phyloP scores from a whole-genome alignment of 257 asterid species.

The Penstemon davidsonii region DNA sequence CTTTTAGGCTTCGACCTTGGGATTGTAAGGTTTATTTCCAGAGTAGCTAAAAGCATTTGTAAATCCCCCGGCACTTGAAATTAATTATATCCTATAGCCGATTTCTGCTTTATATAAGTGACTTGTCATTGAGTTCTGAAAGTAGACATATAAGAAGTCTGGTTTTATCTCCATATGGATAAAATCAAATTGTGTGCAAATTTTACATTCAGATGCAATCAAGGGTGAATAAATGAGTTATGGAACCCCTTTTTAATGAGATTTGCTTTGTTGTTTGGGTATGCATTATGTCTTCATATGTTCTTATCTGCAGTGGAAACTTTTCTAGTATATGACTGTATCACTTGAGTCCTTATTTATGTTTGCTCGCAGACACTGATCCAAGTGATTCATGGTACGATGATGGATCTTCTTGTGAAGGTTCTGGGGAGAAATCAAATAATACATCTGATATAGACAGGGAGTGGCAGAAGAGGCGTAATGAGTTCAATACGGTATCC shows the following conservation, averaged over 20 bases:
- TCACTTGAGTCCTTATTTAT: conserved; percentile 12
- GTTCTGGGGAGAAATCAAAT: conserved; percentile 34
- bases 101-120: no score
- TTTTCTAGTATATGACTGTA: neutral
- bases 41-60: neutral
- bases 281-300: conserved; percentile 7
- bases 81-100: no score
- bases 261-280: conserved; percentile 13
- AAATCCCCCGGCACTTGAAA: no score
- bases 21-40: no score
- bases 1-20: no score
- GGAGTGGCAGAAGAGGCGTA: conserved; percentile 73
- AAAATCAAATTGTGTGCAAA: no score
- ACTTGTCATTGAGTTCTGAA: neutral
- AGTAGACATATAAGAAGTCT: neutral
- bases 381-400: conserved; percentile 60
- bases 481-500: conserved; percentile 79
- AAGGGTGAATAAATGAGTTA: neutral
- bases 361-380: conserved; percentile 44
- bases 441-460: conserved; percentile 58
- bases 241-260: neutral
- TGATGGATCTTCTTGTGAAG: conserved; percentile 51
- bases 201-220: neutral
- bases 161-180: neutral
- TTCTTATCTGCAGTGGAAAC: neutral